Base-by-base conservation (phyloP, 208 protist genomes). In the Trypanosoma vivax region DNA sequence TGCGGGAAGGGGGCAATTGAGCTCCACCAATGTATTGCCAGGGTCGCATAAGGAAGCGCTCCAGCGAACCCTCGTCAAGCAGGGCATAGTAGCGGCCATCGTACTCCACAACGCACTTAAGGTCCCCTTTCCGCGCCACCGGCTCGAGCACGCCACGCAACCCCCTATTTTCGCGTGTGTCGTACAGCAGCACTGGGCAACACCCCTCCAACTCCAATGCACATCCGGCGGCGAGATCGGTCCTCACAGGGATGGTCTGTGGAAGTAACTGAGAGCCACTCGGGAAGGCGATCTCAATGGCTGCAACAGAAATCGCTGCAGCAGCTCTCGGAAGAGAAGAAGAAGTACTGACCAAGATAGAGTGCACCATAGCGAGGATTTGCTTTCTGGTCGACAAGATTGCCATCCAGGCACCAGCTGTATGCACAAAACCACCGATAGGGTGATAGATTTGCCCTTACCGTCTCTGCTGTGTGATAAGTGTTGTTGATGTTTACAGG, bases 161-260 rank as follows among this genome's bases (percentile, higher is more conserved):
- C 10, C 90, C 90, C 23, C 45, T 64, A 13, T 55, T 57, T 37
- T 90, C 69, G 2, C 90, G 83, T 7, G 90, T 94, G 61, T 92
- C 82, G 69, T 89, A 93, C 29, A 96, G 67, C n/a, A 84, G 50
- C 7, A 96, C 90, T 2, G 90, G 90, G 51, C 90, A 96, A 74
- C 85, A 96, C 21, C 86, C 90, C 41, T 73, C 52, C 10, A 89
- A 60, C 50, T 80, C 88, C 31, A 92, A 51, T 11, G 35, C 16
- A 47, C 35, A 66, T 49, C 59, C 34, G 14, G 16, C 30, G 10
- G 25, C 23, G 18, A 23, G 27, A 23, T 19, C 41, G 11, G 80
- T 50, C 13, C 62, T 42, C 5, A 52, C 39, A 7, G 83, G 83
- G 18, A 90, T 35, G 13, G 54, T 33, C 21, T 50, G 50, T 39